Percentiles rank a stretch among this genome's conserved stretches.
These are phyloP conservation scores for Cyclotella distinguenda DNA, from an alignment of 108 stramenopile species.

Conservation along the genomic window DNA sequence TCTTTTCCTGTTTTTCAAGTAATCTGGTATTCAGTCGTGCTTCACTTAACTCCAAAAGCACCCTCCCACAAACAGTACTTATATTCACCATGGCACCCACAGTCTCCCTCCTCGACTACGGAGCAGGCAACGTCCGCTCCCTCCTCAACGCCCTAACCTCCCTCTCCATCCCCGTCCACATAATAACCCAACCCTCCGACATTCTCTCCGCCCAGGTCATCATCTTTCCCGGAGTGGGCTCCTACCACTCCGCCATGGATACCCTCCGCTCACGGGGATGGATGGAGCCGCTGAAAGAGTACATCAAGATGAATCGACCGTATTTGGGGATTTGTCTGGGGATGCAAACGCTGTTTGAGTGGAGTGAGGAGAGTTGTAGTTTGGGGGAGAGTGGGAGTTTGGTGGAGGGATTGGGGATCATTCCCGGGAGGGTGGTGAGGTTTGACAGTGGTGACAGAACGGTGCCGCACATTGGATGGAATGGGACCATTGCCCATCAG, in stretches of 20 bases:
- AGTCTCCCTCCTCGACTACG: slow-evolving; percentile 96
- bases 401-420: slow-evolving; percentile 85
- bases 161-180: slow-evolving; percentile 81
- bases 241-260: slow-evolving; percentile 82
- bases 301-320: slow-evolving; percentile 77
- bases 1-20: not conserved
- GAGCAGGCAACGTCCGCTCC: slow-evolving; percentile 96
- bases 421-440: slow-evolving; percentile 86
- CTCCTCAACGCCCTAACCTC: slow-evolving; percentile 90
- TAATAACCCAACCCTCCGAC: slow-evolving; percentile 82
- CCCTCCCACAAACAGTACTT: not conserved
- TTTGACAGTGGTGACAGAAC: slow-evolving; percentile 73
- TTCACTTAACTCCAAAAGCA: not conserved
- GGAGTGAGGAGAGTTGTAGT: slow-evolving; percentile 78
- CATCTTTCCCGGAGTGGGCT: slow-evolving; percentile 94
- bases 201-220: slow-evolving; percentile 85
- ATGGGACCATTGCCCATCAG: slow-evolving; percentile 85
- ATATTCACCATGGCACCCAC: slow-evolving; percentile 46
- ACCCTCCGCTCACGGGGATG: slow-evolving; percentile 72
- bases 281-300: slow-evolving; percentile 78
- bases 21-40: too few species aligned
- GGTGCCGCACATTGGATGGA: slow-evolving; percentile 99
- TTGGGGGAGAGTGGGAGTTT: slow-evolving; percentile 3
- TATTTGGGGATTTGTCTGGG: slow-evolving; percentile 99
- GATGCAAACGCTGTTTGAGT: slow-evolving; percentile 97